Evolutionary conservation across 176 grass and related monocot species (phyloP), one percentile per base, ranked within the genome.

Genomic region (Dendrocalamus sinicus): DNA sequence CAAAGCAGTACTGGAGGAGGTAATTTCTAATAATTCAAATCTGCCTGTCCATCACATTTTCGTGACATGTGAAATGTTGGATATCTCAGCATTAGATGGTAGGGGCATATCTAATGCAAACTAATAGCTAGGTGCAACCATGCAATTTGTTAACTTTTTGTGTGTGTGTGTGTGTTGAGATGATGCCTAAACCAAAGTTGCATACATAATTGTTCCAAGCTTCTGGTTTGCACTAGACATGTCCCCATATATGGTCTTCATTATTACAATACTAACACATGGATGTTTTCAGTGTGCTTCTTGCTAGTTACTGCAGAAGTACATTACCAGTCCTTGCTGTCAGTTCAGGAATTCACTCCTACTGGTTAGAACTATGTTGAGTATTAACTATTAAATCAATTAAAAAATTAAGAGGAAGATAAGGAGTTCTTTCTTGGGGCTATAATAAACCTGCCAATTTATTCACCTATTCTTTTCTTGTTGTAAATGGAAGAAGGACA

Each of bases 1-100:
- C 74, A 99, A 99, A 92, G 96, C 96, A 47, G 96, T 99, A 71
- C 88, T 99, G 71, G 96, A 99, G 76, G 96, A 99, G 93, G 96
- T 99, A 91, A 69, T 35, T 74, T 57, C 14, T 57, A 13, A 78
- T 75, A 75, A 67, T 64, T 57, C 55, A 72, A 40, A 58, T 87
- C 15, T 63, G 14, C 32, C 14, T 75, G 17, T 70, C 61, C 58
- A 47, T 83, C 52, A 28, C 37, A 72, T 86, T 77, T 86, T 5
- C 20, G 73, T 28, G 24, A 48, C 19, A 60, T 65, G 24, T 45
- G 43, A 26, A 82, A 82, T 58, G 68, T 59, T 90, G 43, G 55
- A 63, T 81, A 53, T 71, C 26, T 64, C n/a, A 66, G 19, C 47
- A 63, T 9, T 46, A 54, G 46, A 53, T 54, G 30, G 10, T 80